Evolutionary conservation across 768 basidiomycete genomes (phyloP), one percentile per base, ranked within the genome.

Genomic region (Hortiboletus campestris): DNA sequence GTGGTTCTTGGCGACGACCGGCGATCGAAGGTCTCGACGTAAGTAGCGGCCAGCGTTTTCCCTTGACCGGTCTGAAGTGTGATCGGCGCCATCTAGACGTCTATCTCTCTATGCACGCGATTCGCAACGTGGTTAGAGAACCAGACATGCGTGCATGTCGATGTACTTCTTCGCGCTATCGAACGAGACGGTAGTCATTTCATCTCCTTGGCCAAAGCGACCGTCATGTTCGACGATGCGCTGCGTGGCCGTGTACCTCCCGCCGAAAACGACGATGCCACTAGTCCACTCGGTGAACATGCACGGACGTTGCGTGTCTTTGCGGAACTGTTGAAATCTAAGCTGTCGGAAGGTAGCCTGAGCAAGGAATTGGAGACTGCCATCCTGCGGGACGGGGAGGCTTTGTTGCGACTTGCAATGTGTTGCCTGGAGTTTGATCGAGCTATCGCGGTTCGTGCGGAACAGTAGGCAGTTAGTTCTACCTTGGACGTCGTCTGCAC

Each of bases 311-410:
- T 68, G 41, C 66, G 58, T 1, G 46, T 39, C 40, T 63, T 70
- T 49, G 44, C 57, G 1, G 46, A 63, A 4, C 40, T 61, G n/a
- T 46, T 68, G 44, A 7, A 32, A 6, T 11, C 29, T 32, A 68
- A 56, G 29, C 34, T 54, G 1, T 39, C 36, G 10, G 55, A 66
- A 25, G 60, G 51, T 0, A 51, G 8, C 6, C n/a, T 63, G 43
- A 56, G 20, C 38, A 35, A 46, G 54, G 66, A 59, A n/a, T 46
- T 68, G 49, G 48, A 61, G 32, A 42, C 29, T 31, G 67, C 63
- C 5, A 64, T 68, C 2, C 47, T 66, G 34, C 59, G 67, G 16
- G 61, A 71, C 19, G 67, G 67, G 14, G 51, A 61, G 32, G 36
- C 42, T 1, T 29, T 71, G 34, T 54, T 67, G 4, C 52, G 51